Percentiles rank a stretch among this genome's conserved stretches.
phyloP scores from a whole-genome alignment of 176 grass and related monocot genomes.

The Aechmea fasciata region DNA sequence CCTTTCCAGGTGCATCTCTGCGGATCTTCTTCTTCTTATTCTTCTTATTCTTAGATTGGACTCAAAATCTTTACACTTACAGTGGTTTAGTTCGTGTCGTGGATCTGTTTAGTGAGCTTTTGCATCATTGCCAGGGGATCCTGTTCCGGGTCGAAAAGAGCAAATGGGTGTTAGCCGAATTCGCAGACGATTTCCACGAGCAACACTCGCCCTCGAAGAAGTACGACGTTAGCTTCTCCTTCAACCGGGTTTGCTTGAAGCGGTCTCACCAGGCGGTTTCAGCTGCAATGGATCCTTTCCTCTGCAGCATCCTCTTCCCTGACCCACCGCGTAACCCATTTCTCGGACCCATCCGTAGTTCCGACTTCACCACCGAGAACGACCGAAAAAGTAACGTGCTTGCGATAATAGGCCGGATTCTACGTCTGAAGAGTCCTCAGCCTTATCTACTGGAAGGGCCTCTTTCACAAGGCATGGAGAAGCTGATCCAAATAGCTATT shows the following conservation, averaged over 20 bases:
- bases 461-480: background rate
- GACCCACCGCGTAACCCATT: background rate
- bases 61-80: background rate
- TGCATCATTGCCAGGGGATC: conserved; percentile 16
- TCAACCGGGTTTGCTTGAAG: conserved; percentile 34
- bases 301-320: conserved; percentile 28
- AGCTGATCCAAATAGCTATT: conserved; percentile 10
- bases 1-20: conserved; percentile 16
- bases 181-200: conserved; percentile 18
- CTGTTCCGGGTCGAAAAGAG: conserved; percentile 5
- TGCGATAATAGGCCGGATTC: background rate
- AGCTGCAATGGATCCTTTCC: conserved; percentile 14
- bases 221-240: conserved; percentile 32
- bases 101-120: background rate
- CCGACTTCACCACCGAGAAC: background rate
- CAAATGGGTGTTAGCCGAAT: conserved; percentile 16
- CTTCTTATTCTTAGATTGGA: background rate
- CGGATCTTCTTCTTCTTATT: conserved; percentile 5
- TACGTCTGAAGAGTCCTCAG: conserved; percentile 15
- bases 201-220: conserved; percentile 21
- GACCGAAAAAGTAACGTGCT: background rate
- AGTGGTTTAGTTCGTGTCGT: no score
- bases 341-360: background rate
- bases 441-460: conserved; percentile 31
- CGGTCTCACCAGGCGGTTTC: conserved; percentile 23